Evolutionary conservation across 2,329 filamentous ascomycete genomes (phyloP).

Genomic region (Fusarium luffae): DNA sequence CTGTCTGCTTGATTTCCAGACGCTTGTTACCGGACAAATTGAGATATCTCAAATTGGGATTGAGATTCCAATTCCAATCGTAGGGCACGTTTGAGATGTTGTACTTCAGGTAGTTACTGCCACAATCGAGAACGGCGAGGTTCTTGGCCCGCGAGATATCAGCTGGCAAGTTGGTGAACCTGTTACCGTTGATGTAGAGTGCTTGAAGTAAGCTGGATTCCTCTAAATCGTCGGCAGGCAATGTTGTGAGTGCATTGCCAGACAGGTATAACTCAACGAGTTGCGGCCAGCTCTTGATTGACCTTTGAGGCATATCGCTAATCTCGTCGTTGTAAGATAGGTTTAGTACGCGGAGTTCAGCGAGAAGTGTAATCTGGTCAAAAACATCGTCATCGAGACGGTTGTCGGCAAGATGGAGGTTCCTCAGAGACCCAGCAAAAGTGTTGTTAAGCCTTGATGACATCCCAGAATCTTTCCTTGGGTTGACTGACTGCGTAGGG

Average conservation of each 20-base stretch:
- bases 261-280: slow-evolving; percentile 93
- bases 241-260: slow-evolving; percentile 89
- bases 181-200: slow-evolving; percentile 96
- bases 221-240: slow-evolving; percentile 94
- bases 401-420: slow-evolving; percentile 93
- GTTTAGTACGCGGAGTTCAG: slow-evolving; percentile 89
- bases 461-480: slow-evolving; percentile 89
- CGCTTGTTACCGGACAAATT: slow-evolving; percentile 98
- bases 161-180: slow-evolving; percentile 95
- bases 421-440: slow-evolving; percentile 85
- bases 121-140: slow-evolving; percentile 90
- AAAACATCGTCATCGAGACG: slow-evolving; percentile 94
- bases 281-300: slow-evolving; percentile 89
- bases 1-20: slow-evolving; percentile 83
- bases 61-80: slow-evolving; percentile 99
- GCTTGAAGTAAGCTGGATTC: slow-evolving; percentile 88
- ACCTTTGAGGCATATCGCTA: slow-evolving; percentile 88
- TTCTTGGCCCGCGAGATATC: slow-evolving; percentile 95
- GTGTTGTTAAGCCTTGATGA: slow-evolving; percentile 84
- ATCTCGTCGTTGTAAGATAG: slow-evolving; percentile 91
- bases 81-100: slow-evolving; percentile 99
- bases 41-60: slow-evolving; percentile 91
- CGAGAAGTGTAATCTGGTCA: slow-evolving; percentile 84
- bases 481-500: slow-evolving; percentile 62
- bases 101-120: slow-evolving; percentile 95